Conservation (phyloP, 495 filamentous ascomycete genomes). For the Penicillium riverlandense region DNA sequence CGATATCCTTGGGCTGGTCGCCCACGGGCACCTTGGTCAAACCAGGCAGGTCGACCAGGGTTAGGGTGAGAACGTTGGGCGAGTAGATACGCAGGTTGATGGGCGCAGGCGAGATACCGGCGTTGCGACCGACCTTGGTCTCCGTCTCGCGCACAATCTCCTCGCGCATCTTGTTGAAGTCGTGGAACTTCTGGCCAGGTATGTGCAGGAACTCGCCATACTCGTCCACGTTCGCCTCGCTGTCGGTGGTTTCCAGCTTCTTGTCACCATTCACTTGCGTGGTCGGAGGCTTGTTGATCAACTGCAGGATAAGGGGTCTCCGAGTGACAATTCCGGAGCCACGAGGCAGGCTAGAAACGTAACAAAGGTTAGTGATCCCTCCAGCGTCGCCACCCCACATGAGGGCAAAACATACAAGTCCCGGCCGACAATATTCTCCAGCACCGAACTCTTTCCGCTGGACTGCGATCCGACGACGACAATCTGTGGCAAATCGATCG, state of each 20-base stretch:
- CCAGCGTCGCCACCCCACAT: conserved; percentile 8
- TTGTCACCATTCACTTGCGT: conserved; percentile 70
- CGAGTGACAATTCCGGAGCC: conserved; percentile 97
- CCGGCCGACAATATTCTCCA: conserved; percentile 98
- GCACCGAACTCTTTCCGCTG: conserved; percentile 98
- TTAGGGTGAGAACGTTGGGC: conserved; percentile 95
- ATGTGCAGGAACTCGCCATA: conserved; percentile 99
- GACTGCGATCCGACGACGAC: conserved; percentile 98
- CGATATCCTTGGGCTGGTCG: conserved; percentile 97
- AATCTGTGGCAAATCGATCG: conserved; percentile 98
- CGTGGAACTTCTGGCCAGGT: conserved; percentile 94
- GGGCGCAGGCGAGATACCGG: conserved; percentile 90
- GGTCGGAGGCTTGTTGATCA: conserved; percentile 76
- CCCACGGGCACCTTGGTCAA: conserved; percentile 97
- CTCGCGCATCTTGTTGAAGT: conserved; percentile 99
- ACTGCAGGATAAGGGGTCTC: conserved; percentile 91
- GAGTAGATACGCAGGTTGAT: conserved; percentile 98
- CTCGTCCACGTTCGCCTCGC: conserved; percentile 85
- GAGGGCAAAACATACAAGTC: conserved; percentile 70
- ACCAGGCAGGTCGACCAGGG: conserved; percentile 93
- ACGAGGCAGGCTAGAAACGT: conserved; percentile 71
- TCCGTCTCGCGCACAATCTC: conserved; percentile 98
- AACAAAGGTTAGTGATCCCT: conserved; percentile 12
- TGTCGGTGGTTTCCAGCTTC: conserved; percentile 61
- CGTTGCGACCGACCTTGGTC: conserved; percentile 89